Conservation (phyloP, 257 asterid genomes). For the Lycium ferocissimum region DNA sequence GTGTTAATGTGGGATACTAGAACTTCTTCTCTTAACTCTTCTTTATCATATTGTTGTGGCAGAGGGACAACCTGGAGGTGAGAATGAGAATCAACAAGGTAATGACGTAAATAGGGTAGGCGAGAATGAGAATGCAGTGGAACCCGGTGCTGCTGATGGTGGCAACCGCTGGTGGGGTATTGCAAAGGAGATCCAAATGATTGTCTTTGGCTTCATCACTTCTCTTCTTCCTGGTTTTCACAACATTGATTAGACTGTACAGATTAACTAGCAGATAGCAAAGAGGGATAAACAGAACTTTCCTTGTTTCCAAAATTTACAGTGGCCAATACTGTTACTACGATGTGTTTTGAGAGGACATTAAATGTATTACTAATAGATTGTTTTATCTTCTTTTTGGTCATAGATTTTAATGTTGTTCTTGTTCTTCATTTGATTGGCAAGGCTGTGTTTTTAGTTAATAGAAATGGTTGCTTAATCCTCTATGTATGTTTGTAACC, state of each 20-base stretch:
- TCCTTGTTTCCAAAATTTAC: not conserved
- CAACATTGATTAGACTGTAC: conserved; percentile 65
- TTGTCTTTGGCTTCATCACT: conserved; percentile 91
- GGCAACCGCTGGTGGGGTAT: conserved; percentile 82
- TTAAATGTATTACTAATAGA: not conserved
- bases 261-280: conserved; percentile 18
- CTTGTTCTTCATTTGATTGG: conserved; percentile 5
- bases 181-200: conserved; percentile 80
- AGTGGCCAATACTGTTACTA: not conserved
- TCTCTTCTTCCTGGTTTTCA: conserved; percentile 96
- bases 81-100: conserved; percentile 55
- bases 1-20: not conserved
- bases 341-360: conserved; percentile 20
- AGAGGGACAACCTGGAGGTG: conserved; percentile 65
- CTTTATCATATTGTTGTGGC: conserved; percentile 34
- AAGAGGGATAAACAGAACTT: not conserved
- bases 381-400: conserved; percentile 17
- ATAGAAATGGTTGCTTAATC: not conserved
- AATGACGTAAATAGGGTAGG: conserved; percentile 54
- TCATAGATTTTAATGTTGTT: not conserved
- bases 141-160: conserved; percentile 54
- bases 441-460: conserved; percentile 22
- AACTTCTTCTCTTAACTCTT: not conserved
- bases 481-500: not conserved
- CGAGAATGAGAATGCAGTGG: conserved; percentile 57